Evolutionary conservation across 139 green algal genomes (phyloP), one percentile per base, ranked within the genome.

Genomic region (Closterium sp.): DNA sequence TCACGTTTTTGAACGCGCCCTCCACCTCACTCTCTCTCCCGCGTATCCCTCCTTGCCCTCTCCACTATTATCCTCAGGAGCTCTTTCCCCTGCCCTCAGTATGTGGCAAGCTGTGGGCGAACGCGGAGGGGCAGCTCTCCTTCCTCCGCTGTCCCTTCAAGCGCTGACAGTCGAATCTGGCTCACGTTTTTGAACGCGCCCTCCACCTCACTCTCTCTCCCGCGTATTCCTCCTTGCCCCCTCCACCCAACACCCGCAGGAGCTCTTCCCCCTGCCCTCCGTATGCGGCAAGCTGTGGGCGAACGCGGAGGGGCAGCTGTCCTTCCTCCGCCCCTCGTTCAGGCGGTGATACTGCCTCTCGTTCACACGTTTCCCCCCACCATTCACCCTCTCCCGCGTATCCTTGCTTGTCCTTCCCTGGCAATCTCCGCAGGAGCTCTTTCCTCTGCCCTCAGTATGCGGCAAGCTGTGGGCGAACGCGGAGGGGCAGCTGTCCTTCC

Each of bases 291-390:
- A 96, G 19, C 21, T 96, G 62, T 99, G 98, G 98, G 92, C 89
- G 29, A 97, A 99, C 92, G 38, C 91, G 1, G 92, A 90, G 4
- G 98, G 97, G 6, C 98, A 99, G 96, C 91, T 99, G 27, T 96
- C 95, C 17, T 95, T 99, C 31, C 95, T 99, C 86, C 91, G 91
- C n/a, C 92, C n/a, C n/a, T n/a, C n/a, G n/a, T n/a, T n/a, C n/a
- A n/a, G 32, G 32, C 32, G 32, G 2, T 38, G 32, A 38, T 3
- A 38, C 32, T 38, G 32, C 32, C 32, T 38, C 32, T 3, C 3
- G 2, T 38, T 2, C 32, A 3, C 2, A 38, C 32, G 3, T 3
- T 2, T 38, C 32, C 32, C 32, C 32, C 32, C 32, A 38, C 32
- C 32, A 3, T 38, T 38, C 32, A 7, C 32, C 3, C 32, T 38